Percentiles rank a stretch among this genome's conserved stretches.
phyloP scores from a whole-genome alignment of 2,329 filamentous ascomycete species.

The Aschersonia sp. region DNA sequence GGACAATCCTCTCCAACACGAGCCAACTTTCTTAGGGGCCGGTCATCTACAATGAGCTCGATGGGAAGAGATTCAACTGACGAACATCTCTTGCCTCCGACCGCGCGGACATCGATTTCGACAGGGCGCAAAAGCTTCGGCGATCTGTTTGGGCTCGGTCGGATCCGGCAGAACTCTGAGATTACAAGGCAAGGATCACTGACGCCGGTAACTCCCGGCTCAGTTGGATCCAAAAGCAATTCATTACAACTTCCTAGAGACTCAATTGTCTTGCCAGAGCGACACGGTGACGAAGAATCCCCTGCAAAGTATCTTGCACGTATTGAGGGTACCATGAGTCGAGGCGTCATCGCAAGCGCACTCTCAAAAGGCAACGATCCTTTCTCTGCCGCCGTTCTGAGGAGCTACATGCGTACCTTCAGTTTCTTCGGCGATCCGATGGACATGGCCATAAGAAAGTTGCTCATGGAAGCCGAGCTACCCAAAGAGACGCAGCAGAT shows the following conservation, averaged over 20 bases:
- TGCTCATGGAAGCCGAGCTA: slow-evolving; percentile 91
- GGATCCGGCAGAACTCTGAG: slow-evolving; percentile 73
- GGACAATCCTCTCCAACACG: slow-evolving; percentile 58
- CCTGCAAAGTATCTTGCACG: slow-evolving; percentile 78
- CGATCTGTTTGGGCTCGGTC: slow-evolving; percentile 66
- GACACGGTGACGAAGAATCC: slow-evolving; percentile 80
- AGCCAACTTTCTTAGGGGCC: slow-evolving; percentile 47
- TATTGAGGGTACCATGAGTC: slow-evolving; percentile 65
- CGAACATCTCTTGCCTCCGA: slow-evolving; percentile 51
- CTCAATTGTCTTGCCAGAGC: slow-evolving; percentile 56
- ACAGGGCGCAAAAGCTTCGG: slow-evolving; percentile 90
- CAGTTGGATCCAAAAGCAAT: slow-evolving; percentile 63
- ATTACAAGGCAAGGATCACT: slow-evolving; percentile 54
- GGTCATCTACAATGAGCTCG: slow-evolving; percentile 86
- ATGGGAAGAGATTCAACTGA: slow-evolving; percentile 59
- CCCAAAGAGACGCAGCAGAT: slow-evolving; percentile 98
- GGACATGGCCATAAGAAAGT: slow-evolving; percentile 92
- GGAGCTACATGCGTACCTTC: slow-evolving; percentile 92
- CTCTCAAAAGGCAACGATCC: slow-evolving; percentile 76
- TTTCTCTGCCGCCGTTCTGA: slow-evolving; percentile 70
- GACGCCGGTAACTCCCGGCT: slow-evolving; percentile 54
- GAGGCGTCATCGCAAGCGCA: slow-evolving; percentile 71
- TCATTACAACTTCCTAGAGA: slow-evolving; percentile 68
- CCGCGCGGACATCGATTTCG: slow-evolving; percentile 67
- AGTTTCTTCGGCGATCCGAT: slow-evolving; percentile 94